Evolutionary conservation across 176 grass and related monocot genomes (phyloP).

Genomic region (Cocos nucifera): DNA sequence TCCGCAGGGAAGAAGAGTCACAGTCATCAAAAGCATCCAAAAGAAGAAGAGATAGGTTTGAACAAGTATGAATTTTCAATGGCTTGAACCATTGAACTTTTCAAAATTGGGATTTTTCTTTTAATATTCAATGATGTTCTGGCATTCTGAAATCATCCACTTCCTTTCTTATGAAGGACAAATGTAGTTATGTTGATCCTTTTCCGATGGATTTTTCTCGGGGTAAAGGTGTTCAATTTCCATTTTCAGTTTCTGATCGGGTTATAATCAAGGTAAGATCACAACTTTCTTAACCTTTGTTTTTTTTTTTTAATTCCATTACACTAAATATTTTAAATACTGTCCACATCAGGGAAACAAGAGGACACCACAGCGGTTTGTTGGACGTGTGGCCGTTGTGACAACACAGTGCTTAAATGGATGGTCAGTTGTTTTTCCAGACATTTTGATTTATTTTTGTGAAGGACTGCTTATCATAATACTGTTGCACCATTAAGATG

Average conservation of each 20-base stretch:
- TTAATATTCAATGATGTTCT: not conserved
- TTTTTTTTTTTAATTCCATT: not conserved
- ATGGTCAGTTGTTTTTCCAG: slow-evolving; percentile 40
- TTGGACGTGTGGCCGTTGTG: slow-evolving; percentile 59
- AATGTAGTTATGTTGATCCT: slow-evolving; percentile 52
- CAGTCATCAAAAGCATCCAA: slow-evolving; percentile 41
- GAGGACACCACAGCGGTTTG: slow-evolving; percentile 72
- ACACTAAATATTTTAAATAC: not conserved
- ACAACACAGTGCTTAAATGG: slow-evolving; percentile 87
- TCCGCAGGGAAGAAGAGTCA: slow-evolving; percentile 52
- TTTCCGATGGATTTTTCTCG: slow-evolving; percentile 37
- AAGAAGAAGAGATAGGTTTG: slow-evolving; percentile 56
- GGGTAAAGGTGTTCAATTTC: slow-evolving; percentile 70
- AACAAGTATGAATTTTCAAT: slow-evolving; percentile 32
- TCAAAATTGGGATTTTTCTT: not conserved
- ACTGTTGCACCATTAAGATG: too few species aligned
- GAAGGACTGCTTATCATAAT: too few species aligned
- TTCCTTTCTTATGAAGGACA: slow-evolving; percentile 44
- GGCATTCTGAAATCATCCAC: slow-evolving; percentile 16
- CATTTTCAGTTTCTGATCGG: slow-evolving; percentile 63
- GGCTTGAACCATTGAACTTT: not conserved
- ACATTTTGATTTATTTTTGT: not conserved
- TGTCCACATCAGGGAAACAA: slow-evolving; percentile 45
- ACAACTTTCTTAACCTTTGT: not conserved
- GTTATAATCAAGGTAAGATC: slow-evolving; percentile 75